Evolutionary conservation across 2,329 filamentous ascomycete species (phyloP).

Genomic region (Lithohypha guttulata): DNA sequence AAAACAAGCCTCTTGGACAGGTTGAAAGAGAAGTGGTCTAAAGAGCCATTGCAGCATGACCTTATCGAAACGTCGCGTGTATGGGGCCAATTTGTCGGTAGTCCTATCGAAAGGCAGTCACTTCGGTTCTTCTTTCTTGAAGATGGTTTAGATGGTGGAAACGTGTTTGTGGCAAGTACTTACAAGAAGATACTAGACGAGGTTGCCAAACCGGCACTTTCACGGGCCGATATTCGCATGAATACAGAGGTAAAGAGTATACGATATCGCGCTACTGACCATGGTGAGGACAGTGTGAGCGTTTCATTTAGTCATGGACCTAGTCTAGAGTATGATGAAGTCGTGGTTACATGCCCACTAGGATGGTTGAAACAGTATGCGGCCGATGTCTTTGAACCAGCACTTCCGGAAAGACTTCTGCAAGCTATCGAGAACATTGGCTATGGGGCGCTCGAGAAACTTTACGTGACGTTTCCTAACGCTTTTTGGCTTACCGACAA

Average conservation of each 20-base stretch:
- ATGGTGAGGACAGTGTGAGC: constrained; percentile 32
- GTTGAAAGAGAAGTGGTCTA: constrained; percentile 40
- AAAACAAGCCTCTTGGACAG: constrained; percentile 47
- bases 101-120: constrained; percentile 48
- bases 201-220: constrained; percentile 39
- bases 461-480: constrained; percentile 57
- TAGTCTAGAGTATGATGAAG: constrained; percentile 37
- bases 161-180: constrained; percentile 51
- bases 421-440: constrained; percentile 39
- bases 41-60: constrained; percentile 32
- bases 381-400: constrained; percentile 34
- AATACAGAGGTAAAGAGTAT: constrained; percentile 34
- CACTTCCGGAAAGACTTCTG: constrained; percentile 32
- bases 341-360: constrained; percentile 43
- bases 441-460: constrained; percentile 38
- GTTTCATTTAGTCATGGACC: constrained; percentile 31
- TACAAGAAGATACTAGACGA: constrained; percentile 47
- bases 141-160: constrained; percentile 55
- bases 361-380: constrained; percentile 43
- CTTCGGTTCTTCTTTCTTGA: constrained; percentile 56
- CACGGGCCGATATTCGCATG: constrained; percentile 40
- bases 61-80: constrained; percentile 45
- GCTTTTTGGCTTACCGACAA: constrained; percentile 58
- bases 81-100: constrained; percentile 56
- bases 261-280: constrained; percentile 21